Evolutionary conservation across 169 alveolate genomes (phyloP).

Genomic region (Babesia ovis): DNA sequence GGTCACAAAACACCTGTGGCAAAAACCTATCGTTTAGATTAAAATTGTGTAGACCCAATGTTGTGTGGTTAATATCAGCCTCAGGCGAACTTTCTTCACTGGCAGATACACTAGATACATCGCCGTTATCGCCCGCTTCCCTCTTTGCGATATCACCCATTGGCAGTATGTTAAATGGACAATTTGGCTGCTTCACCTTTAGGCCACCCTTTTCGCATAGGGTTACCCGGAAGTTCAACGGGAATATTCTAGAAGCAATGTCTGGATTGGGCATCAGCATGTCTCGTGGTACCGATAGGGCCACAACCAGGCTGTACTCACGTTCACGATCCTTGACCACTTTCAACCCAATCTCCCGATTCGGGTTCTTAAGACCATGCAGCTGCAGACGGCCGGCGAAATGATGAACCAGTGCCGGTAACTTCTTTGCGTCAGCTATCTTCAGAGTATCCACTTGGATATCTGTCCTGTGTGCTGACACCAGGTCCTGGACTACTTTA

Average conservation of each 20-base stretch:
- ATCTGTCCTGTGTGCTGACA: conserved; percentile 1
- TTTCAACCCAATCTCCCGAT: conserved; percentile 36
- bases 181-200: not conserved
- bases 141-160: not conserved
- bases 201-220: conserved; percentile 5
- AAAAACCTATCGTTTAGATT: not conserved
- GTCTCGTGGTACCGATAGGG: conserved; percentile 45
- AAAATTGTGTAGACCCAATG: conserved; percentile 15
- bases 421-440: conserved; percentile 49
- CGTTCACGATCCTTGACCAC: conserved; percentile 54
- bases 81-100: not conserved
- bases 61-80: too few relatives aligned
- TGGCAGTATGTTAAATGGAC: not conserved
- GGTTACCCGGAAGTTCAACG: conserved; percentile 12
- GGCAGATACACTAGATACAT: not conserved
- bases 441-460: conserved; percentile 18
- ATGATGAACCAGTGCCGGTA: conserved; percentile 17
- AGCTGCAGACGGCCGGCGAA: conserved; percentile 34
- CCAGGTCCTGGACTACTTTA: conserved; percentile 45
- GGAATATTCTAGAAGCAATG: conserved; percentile 21
- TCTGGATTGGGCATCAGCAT: conserved; percentile 43
- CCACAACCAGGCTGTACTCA: conserved; percentile 42
- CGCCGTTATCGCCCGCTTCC: not conserved
- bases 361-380: conserved; percentile 11
- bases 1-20: conserved; percentile 5